phyloP scores from a whole-genome alignment of 164 flowering plant genomes.

The Aristolochia fimbriata region DNA sequence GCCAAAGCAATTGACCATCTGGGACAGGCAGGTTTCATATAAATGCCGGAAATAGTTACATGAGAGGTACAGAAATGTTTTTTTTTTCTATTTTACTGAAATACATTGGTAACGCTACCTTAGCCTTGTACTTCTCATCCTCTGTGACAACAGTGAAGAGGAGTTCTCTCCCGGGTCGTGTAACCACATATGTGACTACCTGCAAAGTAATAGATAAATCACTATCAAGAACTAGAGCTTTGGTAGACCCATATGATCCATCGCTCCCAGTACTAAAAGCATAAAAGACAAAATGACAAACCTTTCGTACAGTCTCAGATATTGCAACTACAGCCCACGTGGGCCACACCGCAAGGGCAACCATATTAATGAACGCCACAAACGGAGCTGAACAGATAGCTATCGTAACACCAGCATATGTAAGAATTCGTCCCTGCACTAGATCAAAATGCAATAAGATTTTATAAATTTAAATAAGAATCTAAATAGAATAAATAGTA shows the following conservation, averaged over 20 bases:
- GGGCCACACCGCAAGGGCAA: slow-evolving; percentile 80
- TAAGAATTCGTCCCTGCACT: slow-evolving; percentile 80
- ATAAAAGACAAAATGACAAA: slow-evolving; percentile 7
- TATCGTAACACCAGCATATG: slow-evolving; percentile 67
- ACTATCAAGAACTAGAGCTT: background rate
- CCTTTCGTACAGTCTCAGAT: slow-evolving; percentile 86
- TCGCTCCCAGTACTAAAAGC: background rate
- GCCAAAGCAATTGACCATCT: too few species aligned
- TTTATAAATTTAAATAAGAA: background rate
- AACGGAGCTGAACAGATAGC: slow-evolving; percentile 81
- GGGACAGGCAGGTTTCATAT: too few species aligned
- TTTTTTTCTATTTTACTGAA: background rate
- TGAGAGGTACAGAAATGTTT: too few species aligned
- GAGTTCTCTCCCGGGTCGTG: slow-evolving; percentile 93
- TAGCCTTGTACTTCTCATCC: slow-evolving; percentile 97
- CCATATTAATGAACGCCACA: slow-evolving; percentile 56
- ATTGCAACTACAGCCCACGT: slow-evolving; percentile 74
- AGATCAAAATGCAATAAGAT: background rate
- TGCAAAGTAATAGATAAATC: slow-evolving; percentile 16
- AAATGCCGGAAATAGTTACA: too few species aligned
- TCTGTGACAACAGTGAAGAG: slow-evolving; percentile 86
- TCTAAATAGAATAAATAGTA: background rate
- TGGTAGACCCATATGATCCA: background rate
- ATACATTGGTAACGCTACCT: slow-evolving; percentile 27
- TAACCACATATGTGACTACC: slow-evolving; percentile 84